Evolutionary conservation across 192 early-diverging fungal species (phyloP), one percentile per base, ranked within the genome.

Genomic region (Rhizophagus sp.): DNA sequence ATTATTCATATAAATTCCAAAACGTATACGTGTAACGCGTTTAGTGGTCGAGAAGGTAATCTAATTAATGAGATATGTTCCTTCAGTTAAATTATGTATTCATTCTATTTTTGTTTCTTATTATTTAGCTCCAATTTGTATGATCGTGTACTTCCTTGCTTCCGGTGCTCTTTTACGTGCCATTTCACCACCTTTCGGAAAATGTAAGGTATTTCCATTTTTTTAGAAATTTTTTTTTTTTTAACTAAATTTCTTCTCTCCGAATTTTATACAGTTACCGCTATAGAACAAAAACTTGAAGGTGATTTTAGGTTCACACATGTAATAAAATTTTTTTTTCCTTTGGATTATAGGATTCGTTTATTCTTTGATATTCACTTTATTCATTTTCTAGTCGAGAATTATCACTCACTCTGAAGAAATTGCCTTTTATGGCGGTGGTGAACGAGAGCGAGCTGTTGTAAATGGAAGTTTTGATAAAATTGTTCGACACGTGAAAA

Each of bases 331-430:
- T 7, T 9, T 9, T 44, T 44, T 47, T 47, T 12, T 47, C 11
- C 44, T 47, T 47, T 12, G 44, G 11, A 47, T 47, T 11, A 12
- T 47, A 47, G 11, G 11, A 47, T 12, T 47, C 44, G 11, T 47
- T 47, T 0, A 39, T 39, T 52, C 36, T 62, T 41, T 12, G 34
- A 50, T 63, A 49, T 67, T 62, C 0, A 75, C 57, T n/a, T 30
- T 3, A 77, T 33, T 17, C 1, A 27, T 79, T 24, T 75, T 66
- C 17, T 81, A 88, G 86, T 91, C 92, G 10, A 90, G 94, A 30
- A 89, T 96, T n/a, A 93, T 96, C 65, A 89, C 92, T 67, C 92
- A 96, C 77, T 93, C 95, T 3, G 95, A 95, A 78, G 94, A 95
- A 76, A 90, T 96, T 76, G 95, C 94, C 2, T 90, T 96, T 62